phyloP scores from a whole-genome alignment of 2,329 filamentous ascomycete genomes.

The Niveomyces coronatus region DNA sequence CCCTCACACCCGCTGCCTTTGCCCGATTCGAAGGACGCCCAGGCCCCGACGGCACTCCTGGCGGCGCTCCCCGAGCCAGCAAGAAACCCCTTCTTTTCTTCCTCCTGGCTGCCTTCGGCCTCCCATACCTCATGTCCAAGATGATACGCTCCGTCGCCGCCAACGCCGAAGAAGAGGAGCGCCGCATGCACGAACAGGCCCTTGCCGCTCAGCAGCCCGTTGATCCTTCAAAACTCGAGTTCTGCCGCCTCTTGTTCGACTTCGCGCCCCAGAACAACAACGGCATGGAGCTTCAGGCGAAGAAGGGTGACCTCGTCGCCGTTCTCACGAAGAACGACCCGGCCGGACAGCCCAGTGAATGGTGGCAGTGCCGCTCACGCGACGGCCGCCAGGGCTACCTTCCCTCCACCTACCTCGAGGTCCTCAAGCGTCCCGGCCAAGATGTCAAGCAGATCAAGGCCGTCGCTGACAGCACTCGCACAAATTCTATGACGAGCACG shows the following conservation, averaged over 20 bases:
- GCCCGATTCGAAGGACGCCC: constrained; percentile 72
- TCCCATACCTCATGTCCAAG: constrained; percentile 96
- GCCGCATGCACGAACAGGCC: constrained; percentile 40
- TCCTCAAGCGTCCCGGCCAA: constrained; percentile 46
- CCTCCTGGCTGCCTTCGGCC: constrained; percentile 82
- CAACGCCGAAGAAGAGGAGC: constrained; percentile 74
- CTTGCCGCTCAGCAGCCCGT: constrained; percentile 46
- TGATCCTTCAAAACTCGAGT: constrained; percentile 87
- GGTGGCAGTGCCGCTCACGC: constrained; percentile 90
- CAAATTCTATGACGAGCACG: constrained; percentile 40
- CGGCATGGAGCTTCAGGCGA: constrained; percentile 78
- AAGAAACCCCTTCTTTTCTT: constrained; percentile 97
- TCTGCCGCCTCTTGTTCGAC: constrained; percentile 90
- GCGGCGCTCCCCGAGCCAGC: constrained; percentile 60
- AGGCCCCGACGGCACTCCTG: constrained; percentile 51
- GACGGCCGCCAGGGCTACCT: constrained; percentile 89
- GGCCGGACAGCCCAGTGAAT: constrained; percentile 83
- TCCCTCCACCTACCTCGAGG: constrained; percentile 81
- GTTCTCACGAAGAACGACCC: constrained; percentile 90
- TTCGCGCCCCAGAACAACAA: constrained; percentile 68
- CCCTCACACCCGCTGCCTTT: constrained; percentile 85
- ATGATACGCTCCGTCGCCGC: constrained; percentile 77
- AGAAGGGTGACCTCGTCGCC: constrained; percentile 91
- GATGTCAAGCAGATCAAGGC: constrained; percentile 43
- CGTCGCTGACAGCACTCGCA: constrained; percentile 34